Conservation (phyloP, 2,329 filamentous ascomycete genomes). For the Sporothrix brunneoviolacea region DNA sequence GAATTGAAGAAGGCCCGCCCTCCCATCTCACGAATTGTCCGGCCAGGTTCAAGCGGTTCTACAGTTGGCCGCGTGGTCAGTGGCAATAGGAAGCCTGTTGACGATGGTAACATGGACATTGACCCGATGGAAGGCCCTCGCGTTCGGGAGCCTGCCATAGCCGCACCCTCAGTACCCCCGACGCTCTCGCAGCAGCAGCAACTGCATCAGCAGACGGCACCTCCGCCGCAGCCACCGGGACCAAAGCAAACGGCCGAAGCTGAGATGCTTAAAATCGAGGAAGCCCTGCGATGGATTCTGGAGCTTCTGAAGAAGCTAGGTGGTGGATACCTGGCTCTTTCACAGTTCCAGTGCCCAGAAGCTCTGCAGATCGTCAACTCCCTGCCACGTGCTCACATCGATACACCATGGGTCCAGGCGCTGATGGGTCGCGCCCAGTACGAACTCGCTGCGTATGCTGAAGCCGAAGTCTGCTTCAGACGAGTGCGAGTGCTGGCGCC, state of each 20-base stretch:
- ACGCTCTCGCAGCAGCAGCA: slow-evolving; percentile 13
- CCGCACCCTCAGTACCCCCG: not conserved
- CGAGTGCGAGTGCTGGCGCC: slow-evolving; percentile 74
- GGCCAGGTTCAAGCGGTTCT: slow-evolving; percentile 58
- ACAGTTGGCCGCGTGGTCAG: slow-evolving; percentile 82
- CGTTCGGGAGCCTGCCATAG: slow-evolving; percentile 12
- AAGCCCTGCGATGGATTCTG: slow-evolving; percentile 69
- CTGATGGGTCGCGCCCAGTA: slow-evolving; percentile 88
- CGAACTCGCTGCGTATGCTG: slow-evolving; percentile 77
- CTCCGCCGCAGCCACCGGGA: slow-evolving; percentile 17
- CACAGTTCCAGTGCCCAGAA: slow-evolving; percentile 71
- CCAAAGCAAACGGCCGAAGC: slow-evolving; percentile 34
- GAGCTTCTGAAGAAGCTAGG: slow-evolving; percentile 79
- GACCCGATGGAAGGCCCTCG: slow-evolving; percentile 54
- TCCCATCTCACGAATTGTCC: slow-evolving; percentile 58
- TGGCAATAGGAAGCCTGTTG: slow-evolving; percentile 72
- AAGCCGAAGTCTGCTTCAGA: slow-evolving; percentile 81
- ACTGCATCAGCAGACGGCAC: not conserved
- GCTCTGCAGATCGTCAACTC: slow-evolving; percentile 67
- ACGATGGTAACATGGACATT: slow-evolving; percentile 60
- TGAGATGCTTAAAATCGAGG: slow-evolving; percentile 61
- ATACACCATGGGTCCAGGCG: slow-evolving; percentile 88
- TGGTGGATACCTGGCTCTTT: slow-evolving; percentile 69
- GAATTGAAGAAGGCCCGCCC: slow-evolving; percentile 82
- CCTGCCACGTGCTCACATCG: slow-evolving; percentile 67